phyloP scores from a whole-genome alignment of 345 rosid genomes.

The Heritiera fomes region DNA sequence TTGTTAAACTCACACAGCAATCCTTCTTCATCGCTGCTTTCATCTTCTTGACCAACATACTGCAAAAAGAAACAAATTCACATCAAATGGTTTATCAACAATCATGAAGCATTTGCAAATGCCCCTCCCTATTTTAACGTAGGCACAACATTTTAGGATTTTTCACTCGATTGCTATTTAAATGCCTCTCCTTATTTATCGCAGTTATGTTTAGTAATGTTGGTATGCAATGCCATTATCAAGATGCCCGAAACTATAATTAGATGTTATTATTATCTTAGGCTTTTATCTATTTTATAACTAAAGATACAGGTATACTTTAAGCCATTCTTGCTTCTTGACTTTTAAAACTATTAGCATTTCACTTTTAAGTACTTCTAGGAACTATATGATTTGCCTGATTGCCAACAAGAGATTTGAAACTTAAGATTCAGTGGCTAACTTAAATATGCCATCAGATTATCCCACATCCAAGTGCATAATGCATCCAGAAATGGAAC shows the following conservation, averaged over 20 bases:
- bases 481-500: slow-evolving; percentile 2
- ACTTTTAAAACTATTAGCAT: neutral
- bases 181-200: too few species aligned
- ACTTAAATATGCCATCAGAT: neutral
- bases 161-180: neutral
- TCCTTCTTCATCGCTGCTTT: slow-evolving; percentile 85
- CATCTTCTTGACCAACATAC: slow-evolving; percentile 60
- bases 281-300: neutral
- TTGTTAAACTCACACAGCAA: slow-evolving; percentile 77
- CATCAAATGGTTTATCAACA: slow-evolving; percentile 14
- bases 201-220: too few species aligned
- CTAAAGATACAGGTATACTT: neutral
- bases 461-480: neutral
- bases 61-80: slow-evolving; percentile 33
- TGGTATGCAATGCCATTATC: neutral
- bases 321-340: neutral
- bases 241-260: neutral
- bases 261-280: neutral
- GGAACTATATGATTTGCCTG: neutral
- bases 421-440: neutral
- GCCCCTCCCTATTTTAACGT: neutral
- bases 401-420: neutral
- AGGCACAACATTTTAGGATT: neutral
- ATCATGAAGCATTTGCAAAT: neutral
- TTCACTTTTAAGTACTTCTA: slow-evolving; percentile 5